A percentile compares a stretch with the other conserved stretches of the same genome.
Evolutionary conservation across 1,284 basidiomycete species (phyloP).

Genomic region (Uromyces viciae-fabae): DNA sequence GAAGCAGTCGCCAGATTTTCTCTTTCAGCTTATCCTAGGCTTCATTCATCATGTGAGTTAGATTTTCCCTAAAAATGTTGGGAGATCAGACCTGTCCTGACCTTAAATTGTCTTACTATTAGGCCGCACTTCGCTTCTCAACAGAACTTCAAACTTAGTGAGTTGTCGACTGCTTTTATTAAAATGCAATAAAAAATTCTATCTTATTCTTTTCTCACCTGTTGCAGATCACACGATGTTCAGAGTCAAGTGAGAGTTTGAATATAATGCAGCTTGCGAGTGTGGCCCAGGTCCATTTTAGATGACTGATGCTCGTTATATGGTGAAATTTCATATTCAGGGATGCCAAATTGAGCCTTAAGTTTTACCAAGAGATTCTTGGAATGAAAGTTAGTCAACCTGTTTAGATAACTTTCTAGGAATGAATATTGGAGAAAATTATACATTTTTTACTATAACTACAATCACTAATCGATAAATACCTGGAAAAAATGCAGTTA

Average conservation of each 20-base stretch:
- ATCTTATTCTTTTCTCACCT: background rate
- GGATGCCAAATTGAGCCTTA: constrained; percentile 70
- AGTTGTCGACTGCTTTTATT: background rate
- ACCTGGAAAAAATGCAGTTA: background rate
- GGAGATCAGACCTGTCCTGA: too few relatives aligned
- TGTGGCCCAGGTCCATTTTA: background rate
- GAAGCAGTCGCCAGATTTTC: too few relatives aligned
- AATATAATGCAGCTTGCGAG: too few relatives aligned
- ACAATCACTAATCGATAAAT: too few relatives aligned
- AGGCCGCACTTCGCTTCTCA: constrained; percentile 31
- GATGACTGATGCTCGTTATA: background rate
- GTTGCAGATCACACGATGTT: constrained; percentile 42
- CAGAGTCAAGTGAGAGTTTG: constrained; percentile 41
- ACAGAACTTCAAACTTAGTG: constrained; percentile 33
- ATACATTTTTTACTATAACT: background rate
- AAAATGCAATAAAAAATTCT: background rate
- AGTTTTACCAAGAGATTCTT: constrained; percentile 60
- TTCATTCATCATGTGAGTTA: too few relatives aligned
- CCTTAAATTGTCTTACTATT: too few relatives aligned
- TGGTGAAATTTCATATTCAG: constrained; percentile 57
- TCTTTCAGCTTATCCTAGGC: too few relatives aligned
- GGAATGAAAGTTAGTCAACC: constrained; percentile 72
- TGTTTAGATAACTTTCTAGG: background rate
- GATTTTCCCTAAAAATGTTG: too few relatives aligned
- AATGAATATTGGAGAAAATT: constrained; percentile 47